Conservation (phyloP, 2,329 filamentous ascomycete genomes). For the Diplodia intermedia region DNA sequence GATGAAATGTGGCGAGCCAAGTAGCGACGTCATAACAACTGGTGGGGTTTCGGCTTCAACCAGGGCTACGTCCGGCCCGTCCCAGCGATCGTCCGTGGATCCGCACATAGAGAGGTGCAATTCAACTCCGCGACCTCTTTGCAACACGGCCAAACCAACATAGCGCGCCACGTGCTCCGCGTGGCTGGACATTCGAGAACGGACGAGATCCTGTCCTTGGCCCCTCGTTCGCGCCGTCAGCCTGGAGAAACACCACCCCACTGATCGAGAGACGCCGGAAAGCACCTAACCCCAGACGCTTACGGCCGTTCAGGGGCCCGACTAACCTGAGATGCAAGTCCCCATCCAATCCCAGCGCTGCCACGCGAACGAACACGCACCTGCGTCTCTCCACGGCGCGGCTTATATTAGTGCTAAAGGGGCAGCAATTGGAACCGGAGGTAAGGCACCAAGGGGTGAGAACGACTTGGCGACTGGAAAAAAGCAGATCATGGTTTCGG, state of each 20-base stretch:
- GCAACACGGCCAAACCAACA: neutral
- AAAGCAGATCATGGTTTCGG: neutral
- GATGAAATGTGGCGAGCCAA: neutral
- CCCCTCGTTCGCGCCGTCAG: neutral
- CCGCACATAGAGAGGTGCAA: neutral
- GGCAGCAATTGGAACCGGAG: neutral
- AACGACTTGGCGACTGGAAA: neutral
- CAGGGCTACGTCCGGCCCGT: constrained; percentile 24
- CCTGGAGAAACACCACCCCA: neutral
- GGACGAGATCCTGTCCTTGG: no score
- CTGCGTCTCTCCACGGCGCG: no score
- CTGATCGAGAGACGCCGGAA: neutral
- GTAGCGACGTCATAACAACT: constrained; percentile 16
- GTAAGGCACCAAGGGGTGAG: neutral
- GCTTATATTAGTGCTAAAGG: neutral
- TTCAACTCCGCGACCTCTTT: neutral
- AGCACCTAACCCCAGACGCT: neutral
- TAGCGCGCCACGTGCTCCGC: neutral
- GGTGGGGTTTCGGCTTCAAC: neutral
- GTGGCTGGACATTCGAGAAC: no score
- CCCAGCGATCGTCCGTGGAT: constrained; percentile 28
- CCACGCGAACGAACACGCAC: constrained; percentile 1
- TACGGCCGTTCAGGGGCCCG: neutral
- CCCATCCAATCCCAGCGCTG: neutral
- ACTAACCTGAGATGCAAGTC: neutral